Evolutionary conservation across 441 rosid genomes (phyloP), one percentile per base, ranked within the genome.

Genomic region (Croton laevigatus): DNA sequence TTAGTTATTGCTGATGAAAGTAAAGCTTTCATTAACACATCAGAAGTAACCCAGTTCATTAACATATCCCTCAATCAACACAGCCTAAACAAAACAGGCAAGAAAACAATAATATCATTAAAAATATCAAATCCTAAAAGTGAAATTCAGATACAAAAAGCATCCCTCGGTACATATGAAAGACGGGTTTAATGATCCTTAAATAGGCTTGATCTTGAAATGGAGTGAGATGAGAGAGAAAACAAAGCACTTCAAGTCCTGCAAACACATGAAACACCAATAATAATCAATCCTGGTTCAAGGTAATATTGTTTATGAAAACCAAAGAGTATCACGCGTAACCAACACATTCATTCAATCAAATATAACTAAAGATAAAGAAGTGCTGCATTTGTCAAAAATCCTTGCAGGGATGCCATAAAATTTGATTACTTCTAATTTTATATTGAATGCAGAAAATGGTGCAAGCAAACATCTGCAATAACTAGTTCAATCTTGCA

Each of bases 241-340:
- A 22, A 94, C 98, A 66, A 87, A 91, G 81, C 98, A 94, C 76
- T 94, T 94, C 91, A 94, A 82, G 80, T 94, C 98, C 98, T 94
- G 90, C 90, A 86, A 71, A 54, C 74, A 82, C 73, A 77, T 19
- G 72, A 44, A 73, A 40, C 38, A 23, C 36, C 48, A 45, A 76
- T 34, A 53, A 74, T 73, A 69, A 77, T 49, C 63, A 40, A 40
- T 27, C 32, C 32, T 27, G 32, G 32, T 27, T 1, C 32, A 27
- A 27, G 32, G 32, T 27, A 27, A 27, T 27, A 27, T 27, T 27
- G 2, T 27, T 27, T 27, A 27, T 27, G 1, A 27, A n/a, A 27
- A 27, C 32, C 32, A 27, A 27, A 27, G 32, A 27, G 2, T 27
- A 27, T 27, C 2, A 2, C 32, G 32, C 2, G 32, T 27, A 27